Percentiles rank a stretch among this genome's conserved stretches.
Conservation (phyloP, 1,284 basidiomycete species). For the Trichosporon ovoides region DNA sequence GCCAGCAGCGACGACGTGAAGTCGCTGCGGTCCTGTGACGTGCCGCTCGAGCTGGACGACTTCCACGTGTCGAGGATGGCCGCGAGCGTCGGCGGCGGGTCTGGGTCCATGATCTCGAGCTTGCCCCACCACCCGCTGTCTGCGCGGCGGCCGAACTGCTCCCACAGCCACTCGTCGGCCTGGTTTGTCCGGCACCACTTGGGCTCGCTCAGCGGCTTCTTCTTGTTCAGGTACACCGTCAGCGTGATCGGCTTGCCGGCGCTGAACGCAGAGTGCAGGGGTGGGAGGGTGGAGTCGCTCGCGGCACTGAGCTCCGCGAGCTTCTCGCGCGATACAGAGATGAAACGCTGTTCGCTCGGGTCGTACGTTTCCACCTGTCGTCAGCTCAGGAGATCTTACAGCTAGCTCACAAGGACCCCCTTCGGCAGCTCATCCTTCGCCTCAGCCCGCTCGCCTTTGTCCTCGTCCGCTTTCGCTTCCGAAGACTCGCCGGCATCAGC, state of each 20-base stretch:
- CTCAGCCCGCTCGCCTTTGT: not conserved
- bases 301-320: constrained; percentile 30
- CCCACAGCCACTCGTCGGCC: constrained; percentile 84
- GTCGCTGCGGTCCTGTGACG: constrained; percentile 67
- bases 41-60: constrained; percentile 67
- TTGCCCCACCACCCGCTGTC: constrained; percentile 83
- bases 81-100: constrained; percentile 90
- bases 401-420: constrained; percentile 46
- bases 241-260: constrained; percentile 35
- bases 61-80: constrained; percentile 84
- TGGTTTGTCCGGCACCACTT: constrained; percentile 94
- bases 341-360: constrained; percentile 40
- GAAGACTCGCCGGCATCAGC: not conserved
- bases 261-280: constrained; percentile 24
- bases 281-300: constrained; percentile 21
- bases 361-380: constrained; percentile 45
- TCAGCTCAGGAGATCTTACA: not conserved
- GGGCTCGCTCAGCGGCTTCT: constrained; percentile 82
- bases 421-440: constrained; percentile 26
- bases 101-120: constrained; percentile 85
- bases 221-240: constrained; percentile 67
- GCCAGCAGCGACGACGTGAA: constrained; percentile 83
- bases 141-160: constrained; percentile 63
- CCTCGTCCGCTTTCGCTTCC: constrained; percentile 2
- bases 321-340: constrained; percentile 27